Evolutionary conservation across 2,329 filamentous ascomycete genomes (phyloP).

Genomic region (Leptographium lundbergii): DNA sequence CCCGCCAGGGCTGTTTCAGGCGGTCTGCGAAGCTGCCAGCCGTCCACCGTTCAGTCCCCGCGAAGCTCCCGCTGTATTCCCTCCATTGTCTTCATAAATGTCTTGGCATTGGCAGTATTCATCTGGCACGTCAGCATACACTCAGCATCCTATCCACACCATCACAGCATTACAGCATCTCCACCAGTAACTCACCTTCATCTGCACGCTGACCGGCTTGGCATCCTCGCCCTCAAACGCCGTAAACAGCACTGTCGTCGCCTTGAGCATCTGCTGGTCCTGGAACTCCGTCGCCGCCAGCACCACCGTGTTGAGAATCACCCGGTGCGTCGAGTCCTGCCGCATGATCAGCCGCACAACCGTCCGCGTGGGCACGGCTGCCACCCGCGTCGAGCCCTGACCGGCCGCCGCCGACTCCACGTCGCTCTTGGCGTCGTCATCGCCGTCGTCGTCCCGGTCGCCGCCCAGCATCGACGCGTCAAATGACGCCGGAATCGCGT

Average conservation of each 20-base stretch:
- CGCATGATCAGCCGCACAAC: conserved; percentile 74
- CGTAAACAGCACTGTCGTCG: conserved; percentile 54
- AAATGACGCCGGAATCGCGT: conserved; percentile 12
- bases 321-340: conserved; percentile 75
- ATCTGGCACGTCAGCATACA: conserved; percentile 26
- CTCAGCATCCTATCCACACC: no score
- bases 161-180: no score
- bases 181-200: conserved; percentile 36
- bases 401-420: not conserved
- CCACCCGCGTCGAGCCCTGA: not conserved
- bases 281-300: conserved; percentile 70
- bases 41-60: conserved; percentile 9
- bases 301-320: conserved; percentile 76
- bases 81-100: conserved; percentile 35
- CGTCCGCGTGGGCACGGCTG: conserved; percentile 22
- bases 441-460: conserved; percentile 15
- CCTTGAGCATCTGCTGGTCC: conserved; percentile 60
- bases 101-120: conserved; percentile 39
- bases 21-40: no score
- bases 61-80: conserved; percentile 38
- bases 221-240: conserved; percentile 45
- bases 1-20: no score
- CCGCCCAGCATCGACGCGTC: conserved; percentile 11
- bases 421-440: conserved; percentile 5
- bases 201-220: conserved; percentile 44